Base-by-base conservation (phyloP, 2,329 filamentous ascomycete species). In the Fusarium duplospermum region DNA sequence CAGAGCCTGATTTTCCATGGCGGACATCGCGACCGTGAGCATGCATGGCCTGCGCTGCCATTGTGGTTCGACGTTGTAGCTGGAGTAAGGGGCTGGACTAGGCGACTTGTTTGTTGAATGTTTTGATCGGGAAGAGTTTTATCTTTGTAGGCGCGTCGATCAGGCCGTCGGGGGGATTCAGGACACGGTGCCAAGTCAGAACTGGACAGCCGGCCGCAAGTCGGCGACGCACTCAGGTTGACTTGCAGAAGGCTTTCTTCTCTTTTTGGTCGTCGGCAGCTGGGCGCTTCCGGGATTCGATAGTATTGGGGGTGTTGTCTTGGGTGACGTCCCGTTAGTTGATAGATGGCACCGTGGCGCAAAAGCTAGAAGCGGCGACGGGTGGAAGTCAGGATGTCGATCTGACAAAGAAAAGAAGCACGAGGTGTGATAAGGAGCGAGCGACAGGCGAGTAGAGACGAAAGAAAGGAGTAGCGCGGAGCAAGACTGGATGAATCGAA, bases 1-100 rank as follows among this genome's bases (percentile, higher is more conserved):
- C 65, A 60, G 74, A 65, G 73, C 77, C 65, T 22, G 73, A 73
- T 45, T 73, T 73, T 58, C 80, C 77, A 62, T 80, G 80, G 66
- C 78, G 76, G 72, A 75, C 69, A 66, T 81, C 75, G 68, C 75
- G 78, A 74, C 75, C 75, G 63, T 75, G 76, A 62, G 72, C 66
- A 59, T 74, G 67, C 56, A 76, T 65, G 56, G 78, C 68, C 56
- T 79, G 81, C 60, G 79, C 79, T 63, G 82, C 76, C 82, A 84
- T 83, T 65, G 66, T 74, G 29, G 61, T 54, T 38, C 38, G 36
- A 29, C 54, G 38, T 50, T 29, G 27, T 9, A 27, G 29, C 50
- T 56, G 29, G 58, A 67, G 40, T 31, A 58, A 67, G 42, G 33
- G 60, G 62, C 14, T 35, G 31, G 33, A 38, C 40, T 22, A 38